Evolutionary conservation across 164 flowering plant genomes (phyloP).

Genomic region (Euptelea pleiosperma): DNA sequence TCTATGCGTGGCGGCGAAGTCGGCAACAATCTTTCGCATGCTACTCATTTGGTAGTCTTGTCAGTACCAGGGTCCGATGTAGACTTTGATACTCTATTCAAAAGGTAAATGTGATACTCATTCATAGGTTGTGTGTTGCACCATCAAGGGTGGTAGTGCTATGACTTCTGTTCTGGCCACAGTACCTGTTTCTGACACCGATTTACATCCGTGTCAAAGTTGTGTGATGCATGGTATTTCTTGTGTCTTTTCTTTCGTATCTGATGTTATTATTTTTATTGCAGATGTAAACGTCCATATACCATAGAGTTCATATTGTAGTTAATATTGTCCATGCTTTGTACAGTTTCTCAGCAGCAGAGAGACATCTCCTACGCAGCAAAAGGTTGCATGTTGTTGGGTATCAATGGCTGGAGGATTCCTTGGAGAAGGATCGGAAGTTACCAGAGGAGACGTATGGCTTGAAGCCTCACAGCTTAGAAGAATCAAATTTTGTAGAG

Average conservation of each 20-base stretch:
- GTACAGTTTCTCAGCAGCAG: constrained; percentile 50
- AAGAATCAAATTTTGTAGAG: constrained; percentile 23
- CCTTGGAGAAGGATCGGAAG: constrained; percentile 40
- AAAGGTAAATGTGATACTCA: constrained; percentile 38
- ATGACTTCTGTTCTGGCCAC: too few relatives aligned
- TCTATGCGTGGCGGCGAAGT: constrained; percentile 71
- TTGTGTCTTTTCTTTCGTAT: too few relatives aligned
- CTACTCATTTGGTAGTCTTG: constrained; percentile 77
- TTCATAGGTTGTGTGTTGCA: background rate
- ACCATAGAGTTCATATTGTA: background rate
- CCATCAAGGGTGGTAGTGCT: constrained; percentile 4
- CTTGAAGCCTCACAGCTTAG: constrained; percentile 40
- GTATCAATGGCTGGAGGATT: constrained; percentile 81
- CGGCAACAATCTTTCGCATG: constrained; percentile 42
- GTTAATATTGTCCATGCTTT: background rate
- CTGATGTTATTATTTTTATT: too few relatives aligned
- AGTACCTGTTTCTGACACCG: too few relatives aligned
- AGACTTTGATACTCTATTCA: constrained; percentile 35
- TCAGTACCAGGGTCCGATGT: constrained; percentile 31
- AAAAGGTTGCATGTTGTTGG: constrained; percentile 58
- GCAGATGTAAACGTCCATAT: too few relatives aligned
- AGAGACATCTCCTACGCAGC: constrained; percentile 34
- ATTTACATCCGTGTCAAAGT: too few relatives aligned
- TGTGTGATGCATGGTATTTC: too few relatives aligned
- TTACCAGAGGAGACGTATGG: constrained; percentile 57